These are phyloP conservation scores for Begonia loranthoides DNA, from an alignment of 306 rosid genomes.

Conservation along the genomic window DNA sequence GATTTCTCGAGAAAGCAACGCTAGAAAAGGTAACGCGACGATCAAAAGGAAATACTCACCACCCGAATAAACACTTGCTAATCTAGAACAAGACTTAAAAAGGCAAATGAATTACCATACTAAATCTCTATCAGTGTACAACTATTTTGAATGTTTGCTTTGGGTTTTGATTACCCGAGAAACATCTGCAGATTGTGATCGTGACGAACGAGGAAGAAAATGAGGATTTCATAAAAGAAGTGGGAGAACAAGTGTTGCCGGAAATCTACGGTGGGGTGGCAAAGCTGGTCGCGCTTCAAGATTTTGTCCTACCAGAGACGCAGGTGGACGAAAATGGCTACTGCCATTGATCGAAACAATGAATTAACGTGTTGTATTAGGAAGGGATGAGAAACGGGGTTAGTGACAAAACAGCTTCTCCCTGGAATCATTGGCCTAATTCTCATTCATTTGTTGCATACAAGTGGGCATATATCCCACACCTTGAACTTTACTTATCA, in stretches of 20 bases:
- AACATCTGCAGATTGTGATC: conserved; percentile 51
- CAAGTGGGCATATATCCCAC: too few relatives aligned
- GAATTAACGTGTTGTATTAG: too few relatives aligned
- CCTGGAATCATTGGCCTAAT: too few relatives aligned
- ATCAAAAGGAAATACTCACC: not conserved
- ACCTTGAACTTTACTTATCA: too few relatives aligned
- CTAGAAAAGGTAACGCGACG: conserved; percentile 45
- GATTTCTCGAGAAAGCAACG: conserved; percentile 76
- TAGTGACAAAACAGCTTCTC: too few relatives aligned
- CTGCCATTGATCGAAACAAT: too few relatives aligned
- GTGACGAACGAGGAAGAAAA: conserved; percentile 57
- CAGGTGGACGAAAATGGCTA: too few relatives aligned
- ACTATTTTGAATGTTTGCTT: not conserved
- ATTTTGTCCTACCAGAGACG: conserved; percentile 23
- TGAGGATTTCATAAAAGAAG: conserved; percentile 31
- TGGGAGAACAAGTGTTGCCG: conserved; percentile 75
- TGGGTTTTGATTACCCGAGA: not conserved
- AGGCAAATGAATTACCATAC: too few relatives aligned
- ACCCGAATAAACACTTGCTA: too few relatives aligned
- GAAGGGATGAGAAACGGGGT: too few relatives aligned
- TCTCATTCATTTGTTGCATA: too few relatives aligned
- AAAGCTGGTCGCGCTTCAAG: conserved; percentile 48
- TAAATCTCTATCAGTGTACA: not conserved
- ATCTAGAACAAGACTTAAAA: too few relatives aligned
- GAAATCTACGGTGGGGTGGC: conserved; percentile 79